Evolutionary conservation across 176 grass and related monocot genomes (phyloP).

Genomic region (Urochloa ruziziensis): DNA sequence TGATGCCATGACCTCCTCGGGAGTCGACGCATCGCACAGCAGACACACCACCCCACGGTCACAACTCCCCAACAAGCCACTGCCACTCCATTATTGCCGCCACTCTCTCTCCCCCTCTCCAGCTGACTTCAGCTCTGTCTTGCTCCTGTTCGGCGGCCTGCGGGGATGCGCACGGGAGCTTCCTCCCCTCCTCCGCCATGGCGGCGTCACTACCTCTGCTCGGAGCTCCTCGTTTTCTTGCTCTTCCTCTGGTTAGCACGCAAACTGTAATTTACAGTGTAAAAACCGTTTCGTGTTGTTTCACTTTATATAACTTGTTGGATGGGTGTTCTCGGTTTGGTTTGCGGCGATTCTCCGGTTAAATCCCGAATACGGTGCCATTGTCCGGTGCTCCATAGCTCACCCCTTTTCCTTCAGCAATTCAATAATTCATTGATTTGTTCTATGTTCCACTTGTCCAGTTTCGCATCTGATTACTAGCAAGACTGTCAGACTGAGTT

Average conservation of each 20-base stretch:
- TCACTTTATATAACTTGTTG: neutral
- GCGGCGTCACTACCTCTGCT: neutral
- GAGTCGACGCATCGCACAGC: neutral
- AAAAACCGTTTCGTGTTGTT: neutral
- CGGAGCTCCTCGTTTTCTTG: neutral
- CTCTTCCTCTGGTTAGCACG: conserved; percentile 31
- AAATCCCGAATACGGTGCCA: neutral
- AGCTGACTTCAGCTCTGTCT: neutral
- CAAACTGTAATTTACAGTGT: too few relatives aligned
- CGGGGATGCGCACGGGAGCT: neutral
- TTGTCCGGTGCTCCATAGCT: neutral
- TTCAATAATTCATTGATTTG: too few relatives aligned
- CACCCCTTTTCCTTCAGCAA: neutral
- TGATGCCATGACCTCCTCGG: neutral
- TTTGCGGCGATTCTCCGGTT: neutral
- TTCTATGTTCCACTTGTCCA: too few relatives aligned
- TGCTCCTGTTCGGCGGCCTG: neutral
- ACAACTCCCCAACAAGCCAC: neutral
- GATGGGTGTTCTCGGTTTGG: neutral
- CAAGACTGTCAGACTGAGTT: neutral
- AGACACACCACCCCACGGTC: neutral
- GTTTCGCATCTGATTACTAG: neutral
- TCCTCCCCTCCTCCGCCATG: conserved; percentile 2
- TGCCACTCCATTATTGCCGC: neutral
- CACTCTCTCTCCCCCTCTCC: neutral